These are phyloP conservation scores for Isatis lusitanica DNA, from an alignment of 441 rosid species.

Conservation along the genomic window DNA sequence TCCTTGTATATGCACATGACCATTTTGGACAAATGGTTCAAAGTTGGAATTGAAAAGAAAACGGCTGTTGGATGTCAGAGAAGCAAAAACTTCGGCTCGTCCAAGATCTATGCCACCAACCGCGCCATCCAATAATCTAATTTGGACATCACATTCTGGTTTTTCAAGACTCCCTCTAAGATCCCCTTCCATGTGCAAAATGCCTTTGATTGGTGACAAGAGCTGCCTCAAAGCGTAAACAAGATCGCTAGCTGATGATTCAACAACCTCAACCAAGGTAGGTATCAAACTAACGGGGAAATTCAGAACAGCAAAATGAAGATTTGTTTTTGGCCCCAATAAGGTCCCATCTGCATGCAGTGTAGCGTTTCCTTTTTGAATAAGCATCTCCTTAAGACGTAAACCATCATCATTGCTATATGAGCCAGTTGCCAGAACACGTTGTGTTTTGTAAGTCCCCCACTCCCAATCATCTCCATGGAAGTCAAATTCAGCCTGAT, in stretches of 20 bases:
- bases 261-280: slow-evolving; percentile 87
- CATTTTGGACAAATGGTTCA: slow-evolving; percentile 87
- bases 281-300: slow-evolving; percentile 96
- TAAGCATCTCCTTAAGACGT: slow-evolving; percentile 89
- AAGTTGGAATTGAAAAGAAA: slow-evolving; percentile 95
- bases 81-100: slow-evolving; percentile 97
- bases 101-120: slow-evolving; percentile 98
- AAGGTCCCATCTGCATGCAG: slow-evolving; percentile 97
- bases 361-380: slow-evolving; percentile 97
- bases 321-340: slow-evolving; percentile 91
- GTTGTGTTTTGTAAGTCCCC: slow-evolving; percentile 96
- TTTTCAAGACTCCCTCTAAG: slow-evolving; percentile 93
- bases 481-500: slow-evolving; percentile 96
- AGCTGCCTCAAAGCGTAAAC: slow-evolving; percentile 89
- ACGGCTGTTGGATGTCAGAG: slow-evolving; percentile 89
- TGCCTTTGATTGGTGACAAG: slow-evolving; percentile 89
- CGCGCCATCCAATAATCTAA: slow-evolving; percentile 95
- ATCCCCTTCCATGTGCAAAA: slow-evolving; percentile 99
- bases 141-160: slow-evolving; percentile 98
- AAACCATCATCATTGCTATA: slow-evolving; percentile 96
- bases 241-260: slow-evolving; percentile 83
- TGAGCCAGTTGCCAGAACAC: slow-evolving; percentile 86
- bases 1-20: slow-evolving; percentile 96
- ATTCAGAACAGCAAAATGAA: slow-evolving; percentile 97
- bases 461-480: slow-evolving; percentile 99